Base-by-base conservation (phyloP, 805 yeast genomes). In the Komagataella populi region DNA sequence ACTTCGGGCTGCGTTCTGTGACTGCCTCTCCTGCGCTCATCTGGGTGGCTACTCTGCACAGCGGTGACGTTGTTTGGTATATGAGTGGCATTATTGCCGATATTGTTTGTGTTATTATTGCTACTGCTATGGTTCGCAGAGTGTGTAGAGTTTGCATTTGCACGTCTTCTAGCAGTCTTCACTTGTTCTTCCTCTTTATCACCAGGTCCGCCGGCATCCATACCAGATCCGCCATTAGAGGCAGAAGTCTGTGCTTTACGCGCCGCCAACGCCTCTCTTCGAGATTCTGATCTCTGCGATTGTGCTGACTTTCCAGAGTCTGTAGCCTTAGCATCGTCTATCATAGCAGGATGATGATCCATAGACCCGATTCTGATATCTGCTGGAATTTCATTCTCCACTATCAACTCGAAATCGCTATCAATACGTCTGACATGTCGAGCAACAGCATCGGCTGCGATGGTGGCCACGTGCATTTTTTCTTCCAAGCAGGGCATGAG, bases 401-500 rank as follows among this genome's bases (percentile, higher is more conserved):
- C 70, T 48, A 84, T 68, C 23, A 91, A 84, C 48, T 84, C 85
- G 69, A 80, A 90, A 61, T 87, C 95, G 57, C 84, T 79, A 61
- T 90, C 86, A 56, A 93, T 74, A 50, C 97, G 73, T 50, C 72
- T 74, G 51, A 87, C 68, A 60, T 87, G 85, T 53, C 82, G 79
- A 30, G 74, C 69, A 48, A 89, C 74, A 10, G 83, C 75, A 58
- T 90, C 97, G 30, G 87, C 76, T 20, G 97, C 96, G 45, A 87
- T 83, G 1, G 91, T 83, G 4, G 97, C 91, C 46, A 93, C 96
- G 64, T 91, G 97, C 95, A 93, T 88, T 67, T 93, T 93, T 64
- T 93, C 97, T 63, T 91, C 98, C 51, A 91, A 68, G 55, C 96
- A 87, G 0, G 98, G 97, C 71, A 91, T 80, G 52, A 91, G 72